These are phyloP conservation scores for Entelexis paramagnoliae DNA, from an alignment of 1,139 yeast genomes.

Conservation along the genomic window DNA sequence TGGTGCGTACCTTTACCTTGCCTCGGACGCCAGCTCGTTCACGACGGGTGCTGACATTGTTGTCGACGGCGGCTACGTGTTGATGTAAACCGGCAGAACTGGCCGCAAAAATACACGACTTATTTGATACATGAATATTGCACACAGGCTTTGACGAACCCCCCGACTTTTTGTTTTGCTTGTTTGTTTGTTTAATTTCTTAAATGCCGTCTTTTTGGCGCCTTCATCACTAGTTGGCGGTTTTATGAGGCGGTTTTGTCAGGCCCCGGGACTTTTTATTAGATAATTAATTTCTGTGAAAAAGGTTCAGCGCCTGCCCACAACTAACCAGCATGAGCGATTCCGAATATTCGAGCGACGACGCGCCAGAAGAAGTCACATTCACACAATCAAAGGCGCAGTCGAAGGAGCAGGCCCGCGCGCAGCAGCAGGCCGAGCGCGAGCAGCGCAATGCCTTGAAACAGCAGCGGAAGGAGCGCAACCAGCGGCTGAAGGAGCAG, in stretches of 20 bases:
- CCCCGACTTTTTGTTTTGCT: too few species aligned
- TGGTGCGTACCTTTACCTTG: conserved; percentile 79
- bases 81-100: conserved; percentile 27
- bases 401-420: not conserved
- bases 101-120: too few species aligned
- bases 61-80: conserved; percentile 77
- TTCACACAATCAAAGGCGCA: conserved; percentile 18
- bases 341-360: conserved; percentile 21
- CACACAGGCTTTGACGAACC: too few species aligned
- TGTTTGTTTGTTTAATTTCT: too few species aligned
- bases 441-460: conserved; percentile 16
- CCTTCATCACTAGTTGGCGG: too few species aligned
- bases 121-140: too few species aligned
- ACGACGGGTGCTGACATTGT: conserved; percentile 74
- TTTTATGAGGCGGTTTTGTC: too few species aligned
- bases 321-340: not conserved
- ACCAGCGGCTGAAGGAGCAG: conserved; percentile 38
- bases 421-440: conserved; percentile 10
- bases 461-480: conserved; percentile 38
- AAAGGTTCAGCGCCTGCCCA: not conserved
- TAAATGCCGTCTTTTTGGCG: too few species aligned
- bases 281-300: conserved; percentile 1
- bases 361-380: conserved; percentile 26
- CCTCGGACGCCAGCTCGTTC: conserved; percentile 76
- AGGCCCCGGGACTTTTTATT: not conserved